phyloP scores from a whole-genome alignment of 352 stramenopile species.

The Aphanomyces stellatus region DNA sequence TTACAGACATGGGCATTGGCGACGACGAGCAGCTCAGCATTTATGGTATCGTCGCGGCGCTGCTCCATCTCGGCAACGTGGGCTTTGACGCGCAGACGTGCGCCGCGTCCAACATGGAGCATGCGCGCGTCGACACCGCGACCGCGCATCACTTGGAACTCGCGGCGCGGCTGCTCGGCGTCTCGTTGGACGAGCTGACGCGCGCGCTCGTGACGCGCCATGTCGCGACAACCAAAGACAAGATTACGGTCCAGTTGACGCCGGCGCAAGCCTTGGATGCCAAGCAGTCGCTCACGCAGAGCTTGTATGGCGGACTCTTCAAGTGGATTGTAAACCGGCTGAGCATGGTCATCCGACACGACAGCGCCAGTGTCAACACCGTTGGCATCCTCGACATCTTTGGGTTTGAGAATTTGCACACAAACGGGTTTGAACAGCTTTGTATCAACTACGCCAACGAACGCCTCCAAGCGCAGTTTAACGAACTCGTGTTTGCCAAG shows the following conservation, averaged over 20 bases:
- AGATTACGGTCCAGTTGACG: constrained; percentile 70
- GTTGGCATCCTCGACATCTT: constrained; percentile 88
- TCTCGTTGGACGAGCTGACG: constrained; percentile 72
- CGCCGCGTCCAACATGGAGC: constrained; percentile 21
- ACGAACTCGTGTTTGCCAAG: constrained; percentile 83
- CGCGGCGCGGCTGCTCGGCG: constrained; percentile 64
- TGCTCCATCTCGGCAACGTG: constrained; percentile 95
- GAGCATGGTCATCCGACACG: constrained; percentile 70
- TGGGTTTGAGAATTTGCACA: constrained; percentile 75
- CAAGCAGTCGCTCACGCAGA: constrained; percentile 91
- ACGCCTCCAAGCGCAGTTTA: constrained; percentile 79
- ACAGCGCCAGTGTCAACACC: background rate
- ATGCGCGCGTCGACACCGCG: background rate
- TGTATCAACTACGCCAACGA: constrained; percentile 87
- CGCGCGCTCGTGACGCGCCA: constrained; percentile 80
- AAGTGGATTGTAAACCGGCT: constrained; percentile 88
- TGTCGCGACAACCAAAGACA: constrained; percentile 90
- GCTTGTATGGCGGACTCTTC: constrained; percentile 95
- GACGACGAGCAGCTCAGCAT: constrained; percentile 40
- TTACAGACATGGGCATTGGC: constrained; percentile 60
- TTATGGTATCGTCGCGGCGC: constrained; percentile 74
- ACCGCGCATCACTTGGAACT: constrained; percentile 24
- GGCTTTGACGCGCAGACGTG: constrained; percentile 47
- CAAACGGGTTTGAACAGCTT: constrained; percentile 80
- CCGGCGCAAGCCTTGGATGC: constrained; percentile 79